phyloP scores from a whole-genome alignment of 208 protist genomes.

The Trypanosomatidae sp. region DNA sequence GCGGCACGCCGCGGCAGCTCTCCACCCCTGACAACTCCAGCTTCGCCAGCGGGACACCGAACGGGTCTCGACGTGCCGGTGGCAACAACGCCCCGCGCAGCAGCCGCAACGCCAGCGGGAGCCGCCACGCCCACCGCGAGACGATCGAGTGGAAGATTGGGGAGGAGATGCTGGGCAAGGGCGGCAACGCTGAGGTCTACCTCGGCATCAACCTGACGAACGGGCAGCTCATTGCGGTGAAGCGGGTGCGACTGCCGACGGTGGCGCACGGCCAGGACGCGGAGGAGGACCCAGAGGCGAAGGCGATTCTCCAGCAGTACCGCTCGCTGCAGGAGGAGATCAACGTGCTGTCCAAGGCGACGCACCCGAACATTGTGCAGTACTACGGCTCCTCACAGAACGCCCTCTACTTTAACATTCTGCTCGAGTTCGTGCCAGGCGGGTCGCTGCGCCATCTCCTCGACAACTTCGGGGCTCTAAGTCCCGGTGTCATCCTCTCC shows the following conservation, averaged over 20 bases:
- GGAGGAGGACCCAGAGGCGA: slow-evolving; percentile 42
- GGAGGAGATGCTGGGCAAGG: slow-evolving; percentile 89
- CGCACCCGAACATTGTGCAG: slow-evolving; percentile 90
- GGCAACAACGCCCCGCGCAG: slow-evolving; percentile 17
- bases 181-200: slow-evolving; percentile 89
- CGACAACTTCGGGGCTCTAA: slow-evolving; percentile 89
- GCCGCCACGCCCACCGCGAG: slow-evolving; percentile 45
- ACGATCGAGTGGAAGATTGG: slow-evolving; percentile 93
- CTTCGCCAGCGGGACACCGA: slow-evolving; percentile 31
- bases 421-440: slow-evolving; percentile 91
- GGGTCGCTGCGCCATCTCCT: slow-evolving; percentile 88
- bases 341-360: slow-evolving; percentile 85
- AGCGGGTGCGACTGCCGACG: slow-evolving; percentile 79
- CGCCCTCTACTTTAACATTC: slow-evolving; percentile 86
- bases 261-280: slow-evolving; percentile 17
- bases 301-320: slow-evolving; percentile 82
- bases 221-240: slow-evolving; percentile 90
- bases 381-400: slow-evolving; percentile 91
- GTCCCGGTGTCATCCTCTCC: slow-evolving; percentile 74
- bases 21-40: slow-evolving; percentile 48
- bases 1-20: slow-evolving; percentile 34
- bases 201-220: slow-evolving; percentile 92
- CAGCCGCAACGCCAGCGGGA: too few species aligned
- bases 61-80: slow-evolving; percentile 11
- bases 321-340: slow-evolving; percentile 88